Percentiles rank a stretch among this genome's conserved stretches.
These are phyloP conservation scores for Serendipita sp. DNA, from an alignment of 768 basidiomycete genomes.

Conservation along the genomic window DNA sequence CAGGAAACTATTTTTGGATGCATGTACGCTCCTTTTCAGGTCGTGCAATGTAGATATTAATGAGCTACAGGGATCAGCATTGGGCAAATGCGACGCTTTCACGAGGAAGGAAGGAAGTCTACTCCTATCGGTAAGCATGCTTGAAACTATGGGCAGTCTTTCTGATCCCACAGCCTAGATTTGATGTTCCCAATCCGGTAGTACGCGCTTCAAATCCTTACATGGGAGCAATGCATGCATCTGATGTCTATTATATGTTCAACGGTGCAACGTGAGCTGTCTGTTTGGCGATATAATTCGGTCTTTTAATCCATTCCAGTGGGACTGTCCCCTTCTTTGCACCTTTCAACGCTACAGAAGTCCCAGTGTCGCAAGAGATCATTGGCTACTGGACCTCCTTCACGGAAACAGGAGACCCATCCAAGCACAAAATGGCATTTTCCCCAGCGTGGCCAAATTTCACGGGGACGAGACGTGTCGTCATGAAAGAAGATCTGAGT, in stretches of 20 bases:
- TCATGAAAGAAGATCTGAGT: conserved; percentile 5
- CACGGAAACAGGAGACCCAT: conserved; percentile 14
- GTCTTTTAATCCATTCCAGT: not conserved
- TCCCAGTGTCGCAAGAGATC: conserved; percentile 22
- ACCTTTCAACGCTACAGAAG: conserved; percentile 20
- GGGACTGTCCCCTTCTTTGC: not conserved
- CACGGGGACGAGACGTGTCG: not conserved
- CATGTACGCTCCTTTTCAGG: conserved; percentile 19
- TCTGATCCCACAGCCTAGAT: conserved; percentile 16
- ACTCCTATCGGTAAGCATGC: conserved; percentile 19
- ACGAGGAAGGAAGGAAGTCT: conserved; percentile 21
- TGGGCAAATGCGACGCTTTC: conserved; percentile 20
- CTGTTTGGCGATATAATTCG: not conserved
- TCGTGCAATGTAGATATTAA: not conserved
- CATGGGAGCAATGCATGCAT: conserved; percentile 27
- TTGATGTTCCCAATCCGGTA: conserved; percentile 29
- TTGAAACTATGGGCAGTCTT: not conserved
- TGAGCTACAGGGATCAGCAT: conserved; percentile 23
- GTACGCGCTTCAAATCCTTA: conserved; percentile 22
- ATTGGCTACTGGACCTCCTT: conserved; percentile 33
- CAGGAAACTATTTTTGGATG: conserved; percentile 28
- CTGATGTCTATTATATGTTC: conserved; percentile 28
- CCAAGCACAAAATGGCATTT: conserved; percentile 9
- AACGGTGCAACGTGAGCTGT: conserved; percentile 16
- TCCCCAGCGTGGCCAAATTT: conserved; percentile 11